These are phyloP conservation scores for Tulasnella sp. DNA, from an alignment of 768 basidiomycete species.

Conservation along the genomic window DNA sequence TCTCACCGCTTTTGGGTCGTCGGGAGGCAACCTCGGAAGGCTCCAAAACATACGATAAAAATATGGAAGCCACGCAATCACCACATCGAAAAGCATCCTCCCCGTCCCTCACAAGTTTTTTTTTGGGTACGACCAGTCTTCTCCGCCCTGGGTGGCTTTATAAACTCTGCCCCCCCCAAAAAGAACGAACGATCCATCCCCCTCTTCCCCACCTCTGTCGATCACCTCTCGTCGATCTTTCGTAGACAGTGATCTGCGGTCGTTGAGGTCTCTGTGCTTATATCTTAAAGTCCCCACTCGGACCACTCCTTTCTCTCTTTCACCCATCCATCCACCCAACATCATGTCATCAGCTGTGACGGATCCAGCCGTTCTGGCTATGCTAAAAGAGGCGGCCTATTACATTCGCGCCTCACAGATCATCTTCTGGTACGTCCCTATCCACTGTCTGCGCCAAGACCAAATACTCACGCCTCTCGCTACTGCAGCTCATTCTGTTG, in stretches of 20 bases:
- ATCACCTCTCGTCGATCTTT: background rate
- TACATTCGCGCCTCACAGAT: background rate
- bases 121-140: background rate
- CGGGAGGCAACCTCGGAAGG: background rate
- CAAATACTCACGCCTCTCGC: background rate
- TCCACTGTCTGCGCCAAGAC: background rate
- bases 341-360: background rate
- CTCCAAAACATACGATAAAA: background rate
- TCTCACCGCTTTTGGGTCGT: background rate
- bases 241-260: background rate
- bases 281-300: background rate
- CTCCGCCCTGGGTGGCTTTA: background rate
- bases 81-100: no score
- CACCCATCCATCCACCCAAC: background rate
- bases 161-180: background rate
- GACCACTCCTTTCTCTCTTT: background rate
- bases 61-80: background rate
- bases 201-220: background rate
- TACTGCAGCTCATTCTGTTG: background rate
- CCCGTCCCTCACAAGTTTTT: background rate
- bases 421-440: background rate
- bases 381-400: slow-evolving; percentile 2
- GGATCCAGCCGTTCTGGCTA: background rate
- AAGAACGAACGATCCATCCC: background rate
- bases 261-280: background rate